These are phyloP conservation scores for Ogataea angusta DNA, from an alignment of 805 yeast genomes.

Conservation along the genomic window DNA sequence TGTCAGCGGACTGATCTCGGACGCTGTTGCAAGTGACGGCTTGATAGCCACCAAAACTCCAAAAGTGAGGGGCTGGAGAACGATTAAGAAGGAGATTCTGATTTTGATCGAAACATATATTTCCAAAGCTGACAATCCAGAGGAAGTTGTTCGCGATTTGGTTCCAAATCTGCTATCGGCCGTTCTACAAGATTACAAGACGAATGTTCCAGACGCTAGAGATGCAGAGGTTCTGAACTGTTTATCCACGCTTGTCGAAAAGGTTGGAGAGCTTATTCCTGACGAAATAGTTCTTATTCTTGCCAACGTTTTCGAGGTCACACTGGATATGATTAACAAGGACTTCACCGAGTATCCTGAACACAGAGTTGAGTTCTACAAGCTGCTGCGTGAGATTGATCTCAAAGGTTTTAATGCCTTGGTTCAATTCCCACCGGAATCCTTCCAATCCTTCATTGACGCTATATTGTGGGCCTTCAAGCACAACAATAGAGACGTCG, in stretches of 20 bases:
- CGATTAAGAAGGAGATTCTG: constrained; percentile 91
- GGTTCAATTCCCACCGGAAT: constrained; percentile 83
- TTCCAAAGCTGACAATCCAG: constrained; percentile 78
- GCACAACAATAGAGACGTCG: constrained; percentile 96
- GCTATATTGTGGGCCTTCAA: constrained; percentile 98
- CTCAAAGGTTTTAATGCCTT: constrained; percentile 81
- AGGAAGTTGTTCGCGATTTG: constrained; percentile 78
- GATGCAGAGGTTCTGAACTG: constrained; percentile 97
- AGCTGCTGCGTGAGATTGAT: constrained; percentile 82
- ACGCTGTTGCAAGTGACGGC: constrained; percentile 76
- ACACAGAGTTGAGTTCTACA: constrained; percentile 94
- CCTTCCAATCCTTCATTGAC: constrained; percentile 85
- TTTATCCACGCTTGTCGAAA: constrained; percentile 83
- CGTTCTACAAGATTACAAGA: constrained; percentile 82
- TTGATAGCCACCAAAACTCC: constrained; percentile 91
- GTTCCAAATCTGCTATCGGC: constrained; percentile 81
- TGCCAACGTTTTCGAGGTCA: constrained; percentile 90
- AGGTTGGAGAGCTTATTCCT: constrained; percentile 84
- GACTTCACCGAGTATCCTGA: constrained; percentile 97
- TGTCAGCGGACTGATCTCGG: constrained; percentile 80
- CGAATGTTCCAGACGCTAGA: constrained; percentile 91
- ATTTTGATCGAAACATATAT: constrained; percentile 86
- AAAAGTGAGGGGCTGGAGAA: constrained; percentile 90
- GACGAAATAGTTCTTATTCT: constrained; percentile 84
- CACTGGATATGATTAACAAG: constrained; percentile 91